phyloP scores from a whole-genome alignment of 768 basidiomycete species.

The Tulasnella sp. region DNA sequence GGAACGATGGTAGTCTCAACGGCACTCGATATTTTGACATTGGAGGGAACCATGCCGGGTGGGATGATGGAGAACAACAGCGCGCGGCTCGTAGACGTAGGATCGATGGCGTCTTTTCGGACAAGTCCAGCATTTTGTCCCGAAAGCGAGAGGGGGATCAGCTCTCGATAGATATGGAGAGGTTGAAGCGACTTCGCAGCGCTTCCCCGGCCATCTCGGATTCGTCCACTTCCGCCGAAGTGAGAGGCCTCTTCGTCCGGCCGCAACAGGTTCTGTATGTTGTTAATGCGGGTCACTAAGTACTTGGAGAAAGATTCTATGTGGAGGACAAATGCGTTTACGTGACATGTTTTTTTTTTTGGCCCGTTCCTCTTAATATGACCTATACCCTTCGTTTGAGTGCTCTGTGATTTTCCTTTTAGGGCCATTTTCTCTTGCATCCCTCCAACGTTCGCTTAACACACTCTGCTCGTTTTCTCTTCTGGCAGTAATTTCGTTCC shows the following conservation, averaged over 20 bases:
- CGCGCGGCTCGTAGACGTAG: slow-evolving; percentile 33
- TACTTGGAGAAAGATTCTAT: background rate
- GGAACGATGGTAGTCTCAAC: slow-evolving; percentile 78
- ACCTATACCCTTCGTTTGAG: too few relatives aligned
- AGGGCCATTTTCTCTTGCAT: too few relatives aligned
- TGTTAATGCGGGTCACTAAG: slow-evolving; percentile 44
- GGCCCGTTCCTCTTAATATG: too few relatives aligned
- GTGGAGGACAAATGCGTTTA: too few relatives aligned
- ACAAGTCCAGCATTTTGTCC: background rate
- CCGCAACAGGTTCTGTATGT: slow-evolving; percentile 83
- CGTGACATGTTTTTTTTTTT: too few relatives aligned
- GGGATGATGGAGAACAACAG: slow-evolving; percentile 41
- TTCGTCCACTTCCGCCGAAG: slow-evolving; percentile 43
- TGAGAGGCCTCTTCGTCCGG: slow-evolving; percentile 66
- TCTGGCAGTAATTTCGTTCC: too few relatives aligned
- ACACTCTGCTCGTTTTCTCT: too few relatives aligned
- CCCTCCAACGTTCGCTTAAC: too few relatives aligned
- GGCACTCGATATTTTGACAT: slow-evolving; percentile 81
- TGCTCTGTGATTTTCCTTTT: too few relatives aligned
- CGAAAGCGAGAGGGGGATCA: slow-evolving; percentile 49
- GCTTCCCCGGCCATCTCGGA: slow-evolving; percentile 55
- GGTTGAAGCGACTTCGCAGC: slow-evolving; percentile 48
- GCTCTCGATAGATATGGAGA: slow-evolving; percentile 31
- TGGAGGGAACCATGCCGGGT: slow-evolving; percentile 39
- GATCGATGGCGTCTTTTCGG: slow-evolving; percentile 9